phyloP scores from a whole-genome alignment of 805 yeast genomes.

The Yamadazyma insecticola region DNA sequence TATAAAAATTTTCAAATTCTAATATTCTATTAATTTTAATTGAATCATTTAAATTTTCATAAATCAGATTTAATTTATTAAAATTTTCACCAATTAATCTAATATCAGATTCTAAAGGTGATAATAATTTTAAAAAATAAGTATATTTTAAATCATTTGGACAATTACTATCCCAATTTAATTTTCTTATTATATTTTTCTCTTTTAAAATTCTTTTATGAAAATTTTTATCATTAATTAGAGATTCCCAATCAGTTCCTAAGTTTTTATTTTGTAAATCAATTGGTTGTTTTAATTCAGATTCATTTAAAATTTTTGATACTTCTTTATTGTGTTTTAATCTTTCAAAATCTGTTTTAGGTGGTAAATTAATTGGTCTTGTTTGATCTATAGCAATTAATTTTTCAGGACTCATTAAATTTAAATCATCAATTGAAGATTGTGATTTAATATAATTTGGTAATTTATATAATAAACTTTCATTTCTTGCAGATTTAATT shows the following conservation, averaged over 20 bases:
- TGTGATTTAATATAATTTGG: constrained; percentile 38
- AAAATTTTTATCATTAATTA: constrained; percentile 17
- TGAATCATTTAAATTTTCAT: constrained; percentile 20
- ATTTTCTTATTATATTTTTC: constrained; percentile 25
- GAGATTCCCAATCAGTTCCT: constrained; percentile 9
- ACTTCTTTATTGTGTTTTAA: constrained; percentile 55
- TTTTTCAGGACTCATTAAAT: constrained; percentile 59
- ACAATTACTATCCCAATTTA: constrained; percentile 35
- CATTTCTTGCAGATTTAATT: constrained; percentile 29
- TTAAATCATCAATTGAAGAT: constrained; percentile 51
- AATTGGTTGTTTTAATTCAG: constrained; percentile 15
- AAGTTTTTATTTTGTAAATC: constrained; percentile 3
- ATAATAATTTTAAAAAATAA: constrained; percentile 23
- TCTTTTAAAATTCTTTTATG: constrained; percentile 21
- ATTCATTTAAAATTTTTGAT: constrained; percentile 38
- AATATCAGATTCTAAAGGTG: constrained; percentile 11
- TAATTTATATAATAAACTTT: constrained; percentile 28
- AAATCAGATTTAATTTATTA: constrained; percentile 16
- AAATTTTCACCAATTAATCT: constrained; percentile 16
- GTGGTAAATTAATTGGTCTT: constrained; percentile 71
- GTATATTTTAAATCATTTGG: constrained; percentile 22
- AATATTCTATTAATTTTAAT: constrained; percentile 26
- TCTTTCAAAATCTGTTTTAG: constrained; percentile 51
- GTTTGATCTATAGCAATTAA: constrained; percentile 51
- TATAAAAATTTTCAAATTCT: constrained; percentile 27